phyloP scores from a whole-genome alignment of 2,329 filamentous ascomycete genomes.

The Neophaeococcomyces mojaviensis region DNA sequence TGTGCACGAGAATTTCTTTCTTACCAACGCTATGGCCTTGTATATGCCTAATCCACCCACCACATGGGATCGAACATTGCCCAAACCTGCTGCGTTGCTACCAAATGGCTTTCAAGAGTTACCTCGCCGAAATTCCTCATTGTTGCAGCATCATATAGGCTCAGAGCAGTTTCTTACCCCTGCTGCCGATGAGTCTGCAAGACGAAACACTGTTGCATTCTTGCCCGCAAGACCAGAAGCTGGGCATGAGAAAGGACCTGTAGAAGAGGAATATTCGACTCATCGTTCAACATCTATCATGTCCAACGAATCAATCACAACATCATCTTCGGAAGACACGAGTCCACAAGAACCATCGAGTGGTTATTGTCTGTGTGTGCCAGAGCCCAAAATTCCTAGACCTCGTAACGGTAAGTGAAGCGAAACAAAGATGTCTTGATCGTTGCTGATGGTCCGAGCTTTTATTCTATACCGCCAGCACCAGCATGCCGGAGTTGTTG shows the following conservation, averaged over 20 bases:
- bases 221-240: conserved; percentile 2
- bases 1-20: conserved; percentile 23
- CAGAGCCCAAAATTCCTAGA: conserved; percentile 63
- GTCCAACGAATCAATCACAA: conserved; percentile 5
- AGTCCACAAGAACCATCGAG: conserved; percentile 6
- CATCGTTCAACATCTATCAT: conserved; percentile 8
- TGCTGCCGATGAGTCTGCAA: conserved; percentile 9
- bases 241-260: background rate
- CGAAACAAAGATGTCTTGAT: conserved; percentile 9
- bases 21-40: conserved; percentile 22
- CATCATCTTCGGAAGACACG: conserved; percentile 5
- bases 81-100: conserved; percentile 24
- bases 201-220: conserved; percentile 15
- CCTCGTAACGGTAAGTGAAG: conserved; percentile 59
- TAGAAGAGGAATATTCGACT: background rate
- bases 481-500: conserved; percentile 73
- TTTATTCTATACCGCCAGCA: conserved; percentile 97
- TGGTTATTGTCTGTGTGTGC: conserved; percentile 61
- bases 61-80: conserved; percentile 42
- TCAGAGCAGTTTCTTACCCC: conserved; percentile 12
- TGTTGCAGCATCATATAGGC: conserved; percentile 22
- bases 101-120: conserved; percentile 2
- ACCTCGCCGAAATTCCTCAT: conserved; percentile 17
- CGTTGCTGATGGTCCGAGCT: conserved; percentile 48
- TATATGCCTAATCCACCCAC: conserved; percentile 26